Base-by-base conservation (phyloP, 1,284 basidiomycete species). In the Kwoniella shivajii region DNA sequence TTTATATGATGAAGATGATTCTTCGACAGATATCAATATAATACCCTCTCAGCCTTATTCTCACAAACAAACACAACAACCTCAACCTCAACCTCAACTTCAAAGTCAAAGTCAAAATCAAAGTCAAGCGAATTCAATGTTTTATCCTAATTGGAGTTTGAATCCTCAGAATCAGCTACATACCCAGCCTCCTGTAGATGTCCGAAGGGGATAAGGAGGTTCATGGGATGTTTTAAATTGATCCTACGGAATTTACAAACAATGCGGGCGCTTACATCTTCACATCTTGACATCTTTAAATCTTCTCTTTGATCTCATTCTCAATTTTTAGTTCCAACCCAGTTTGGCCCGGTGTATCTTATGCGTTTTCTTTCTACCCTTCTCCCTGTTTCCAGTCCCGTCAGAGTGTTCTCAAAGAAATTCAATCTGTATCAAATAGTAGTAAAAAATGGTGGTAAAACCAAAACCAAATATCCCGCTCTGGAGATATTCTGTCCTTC, bases 141-240 rank as follows among this genome's bases (percentile, higher is more conserved):
- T 49, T 39, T 49, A 56, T 31, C 54, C 54, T 5, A 50, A 50
- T 42, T 56, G 54, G 54, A 44, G 47, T 30, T 20, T 56, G 33
- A 56, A 50, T 31, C 27, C 54, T 16, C 46, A 33, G n/a, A n/a
- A n/a, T n/a, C n/a, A n/a, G n/a, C n/a, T n/a, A n/a, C n/a, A n/a
- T n/a, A n/a, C n/a, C n/a, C n/a, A n/a, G n/a, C n/a, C n/a, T n/a
- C n/a, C n/a, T n/a, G n/a, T n/a, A n/a, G n/a, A n/a, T n/a, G n/a
- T n/a, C n/a, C n/a, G n/a, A n/a, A n/a, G n/a, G n/a, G n/a, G n/a
- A n/a, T n/a, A n/a, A n/a, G n/a, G n/a, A n/a, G n/a, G n/a, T n/a
- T n/a, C n/a, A n/a, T n/a, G n/a, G 4, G 22, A 26, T 22, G 20
- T 20, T 14, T 26, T 42, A 3, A 26, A 24, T 16, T 16, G 22